phyloP scores from a whole-genome alignment of 768 basidiomycete species.

The Omphalotus guepiniiformis region DNA sequence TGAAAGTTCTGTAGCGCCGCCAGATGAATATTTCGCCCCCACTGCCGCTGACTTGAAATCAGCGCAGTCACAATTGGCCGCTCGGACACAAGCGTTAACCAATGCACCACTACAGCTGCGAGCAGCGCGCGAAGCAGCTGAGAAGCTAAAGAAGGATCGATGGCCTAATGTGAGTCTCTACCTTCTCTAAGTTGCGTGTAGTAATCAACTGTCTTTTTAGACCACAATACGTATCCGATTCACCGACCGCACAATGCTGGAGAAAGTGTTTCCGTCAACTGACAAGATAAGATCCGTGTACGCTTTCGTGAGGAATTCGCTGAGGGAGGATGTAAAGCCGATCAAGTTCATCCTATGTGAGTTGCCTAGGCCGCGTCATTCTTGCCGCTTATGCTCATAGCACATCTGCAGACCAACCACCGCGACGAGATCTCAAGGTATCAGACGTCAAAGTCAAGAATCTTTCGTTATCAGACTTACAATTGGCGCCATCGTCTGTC shows the following conservation, averaged over 20 bases:
- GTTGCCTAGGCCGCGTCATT: slow-evolving; percentile 20
- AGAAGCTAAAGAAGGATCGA: slow-evolving; percentile 54
- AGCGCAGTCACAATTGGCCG: slow-evolving; percentile 58
- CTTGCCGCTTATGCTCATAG: background rate
- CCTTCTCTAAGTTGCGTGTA: background rate
- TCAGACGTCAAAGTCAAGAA: slow-evolving; percentile 73
- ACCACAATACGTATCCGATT: slow-evolving; percentile 82
- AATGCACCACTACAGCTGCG: slow-evolving; percentile 72
- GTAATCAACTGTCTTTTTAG: slow-evolving; percentile 32
- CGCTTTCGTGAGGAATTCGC: slow-evolving; percentile 70
- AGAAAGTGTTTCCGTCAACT: slow-evolving; percentile 71
- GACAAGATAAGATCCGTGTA: slow-evolving; percentile 82
- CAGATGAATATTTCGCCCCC: slow-evolving; percentile 73
- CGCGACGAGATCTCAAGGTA: slow-evolving; percentile 78
- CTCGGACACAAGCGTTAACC: slow-evolving; percentile 55
- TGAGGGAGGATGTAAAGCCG: slow-evolving; percentile 71
- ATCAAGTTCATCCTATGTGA: slow-evolving; percentile 83
- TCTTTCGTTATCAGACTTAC: slow-evolving; percentile 60
- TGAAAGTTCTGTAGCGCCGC: slow-evolving; percentile 30
- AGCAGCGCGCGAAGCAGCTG: slow-evolving; percentile 55
- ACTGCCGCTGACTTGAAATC: slow-evolving; percentile 66
- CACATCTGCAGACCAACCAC: slow-evolving; percentile 68
- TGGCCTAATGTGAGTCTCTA: slow-evolving; percentile 63
- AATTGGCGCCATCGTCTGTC: slow-evolving; percentile 76
- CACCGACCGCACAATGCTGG: slow-evolving; percentile 75